Evolutionary conservation across 1,139 yeast species (phyloP), one percentile per base, ranked within the genome.

Genomic region (Hanseniaspora sp.): DNA sequence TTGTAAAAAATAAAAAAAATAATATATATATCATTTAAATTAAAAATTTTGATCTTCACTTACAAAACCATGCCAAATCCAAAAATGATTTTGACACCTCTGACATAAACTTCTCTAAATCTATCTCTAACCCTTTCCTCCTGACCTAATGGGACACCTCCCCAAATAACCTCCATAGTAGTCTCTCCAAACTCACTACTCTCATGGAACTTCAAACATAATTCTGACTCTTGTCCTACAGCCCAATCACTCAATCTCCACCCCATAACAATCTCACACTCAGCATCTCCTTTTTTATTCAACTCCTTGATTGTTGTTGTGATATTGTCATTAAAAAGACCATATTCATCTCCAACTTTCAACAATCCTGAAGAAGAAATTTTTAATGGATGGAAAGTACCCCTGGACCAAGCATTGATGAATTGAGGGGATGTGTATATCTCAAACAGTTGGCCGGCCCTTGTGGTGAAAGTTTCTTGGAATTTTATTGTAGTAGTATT

Each of bases 111-210:
- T 59, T 86, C 88, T 62, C 87, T 88, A 65, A 94, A 92, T 69
- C 92, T 92, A 46, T 74, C 78, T 64, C 81, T 79, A 44, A 86
- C 96, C 56, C 84, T 75, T 56, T 92, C 98, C 68, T 92, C 97
- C 66, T 94, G 94, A n/a, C 97, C 98, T 47, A 92, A 75, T 23
- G 98, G 98, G 52, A 92, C 83, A n/a, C 96, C 96, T 28, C 79
- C 73, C 79, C 92, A 86, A 56, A 76, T 74, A 39, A 88, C 92
- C 57, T 82, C 79, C 73, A 90, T 74, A 56, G 76, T 79, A 15
- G 98, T 92, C 63, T 90, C 97, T 46, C 84, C 79, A 17, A 79
- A 75, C 29, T 94, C 94, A 66, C 86, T 87, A 5, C 68, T 64
- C 55, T 67, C 69, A 55, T 78, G 78, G 59, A 94, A 77, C 45